phyloP scores from a whole-genome alignment of 2,329 filamentous ascomycete species.

The Paracoccidioides brasiliensis region DNA sequence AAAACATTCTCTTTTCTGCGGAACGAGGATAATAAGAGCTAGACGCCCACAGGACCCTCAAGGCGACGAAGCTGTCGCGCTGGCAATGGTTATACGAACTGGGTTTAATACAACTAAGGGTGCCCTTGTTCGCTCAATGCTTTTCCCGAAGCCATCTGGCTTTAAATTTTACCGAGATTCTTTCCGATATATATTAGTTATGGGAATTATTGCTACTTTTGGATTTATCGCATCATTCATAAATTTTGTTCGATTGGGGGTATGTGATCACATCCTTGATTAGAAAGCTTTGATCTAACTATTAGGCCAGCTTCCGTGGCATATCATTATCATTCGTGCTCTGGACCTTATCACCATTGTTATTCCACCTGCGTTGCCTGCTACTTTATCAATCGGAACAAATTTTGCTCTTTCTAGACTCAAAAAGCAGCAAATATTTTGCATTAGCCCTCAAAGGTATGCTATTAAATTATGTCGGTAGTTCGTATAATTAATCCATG shows the following conservation, averaged over 20 bases:
- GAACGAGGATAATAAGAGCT: slow-evolving; percentile 88
- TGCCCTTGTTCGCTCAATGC: slow-evolving; percentile 88
- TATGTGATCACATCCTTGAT: slow-evolving; percentile 18
- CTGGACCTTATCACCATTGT: slow-evolving; percentile 96
- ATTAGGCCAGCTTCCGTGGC: slow-evolving; percentile 53
- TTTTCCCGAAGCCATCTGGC: slow-evolving; percentile 94
- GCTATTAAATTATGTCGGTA: background rate
- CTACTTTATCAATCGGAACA: slow-evolving; percentile 89
- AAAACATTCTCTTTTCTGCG: slow-evolving; percentile 83
- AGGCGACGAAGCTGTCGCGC: slow-evolving; percentile 75
- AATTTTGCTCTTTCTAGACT: slow-evolving; percentile 84
- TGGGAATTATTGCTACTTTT: slow-evolving; percentile 71
- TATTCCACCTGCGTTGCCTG: slow-evolving; percentile 85
- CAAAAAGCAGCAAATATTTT: slow-evolving; percentile 85
- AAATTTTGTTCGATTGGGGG: slow-evolving; percentile 75
- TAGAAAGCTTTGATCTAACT: slow-evolving; percentile 12
- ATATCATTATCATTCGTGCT: slow-evolving; percentile 80
- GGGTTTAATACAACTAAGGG: slow-evolving; percentile 98
- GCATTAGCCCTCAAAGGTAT: slow-evolving; percentile 76
- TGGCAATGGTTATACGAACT: slow-evolving; percentile 84
- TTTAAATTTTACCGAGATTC: slow-evolving; percentile 99
- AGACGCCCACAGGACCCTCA: slow-evolving; percentile 74
- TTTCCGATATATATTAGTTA: slow-evolving; percentile 94
- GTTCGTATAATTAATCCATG: background rate
- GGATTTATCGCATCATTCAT: slow-evolving; percentile 85